Evolutionary conservation across 768 basidiomycete genomes (phyloP), one percentile per base, ranked within the genome.

Genomic region (Tephrocybe sp.): DNA sequence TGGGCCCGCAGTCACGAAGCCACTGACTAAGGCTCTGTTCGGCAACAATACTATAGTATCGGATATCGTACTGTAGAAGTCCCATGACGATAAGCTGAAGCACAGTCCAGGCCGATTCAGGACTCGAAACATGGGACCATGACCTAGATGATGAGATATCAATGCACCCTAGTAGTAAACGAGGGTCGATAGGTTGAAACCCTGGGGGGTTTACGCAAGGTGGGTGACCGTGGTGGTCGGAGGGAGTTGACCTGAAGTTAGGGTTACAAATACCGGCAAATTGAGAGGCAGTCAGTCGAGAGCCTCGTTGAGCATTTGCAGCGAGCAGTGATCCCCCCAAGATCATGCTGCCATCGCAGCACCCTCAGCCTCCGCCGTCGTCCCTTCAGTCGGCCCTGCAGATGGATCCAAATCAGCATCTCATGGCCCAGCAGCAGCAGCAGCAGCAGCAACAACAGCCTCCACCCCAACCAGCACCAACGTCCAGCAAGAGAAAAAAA

Each of bases 331-430:
- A 58, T 58, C 57, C 43, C 24, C 47, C 16, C 38, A 47, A 21
- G 57, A 69, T 57, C 45, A 73, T 74, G 67, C 68, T 71, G 52
- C 68, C 69, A 46, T 59, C 61, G 56, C 64, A 64, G 53, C 64
- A 64, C 45, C 64, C 55, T 24, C 65, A 63, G 9, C 65, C 61
- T 6, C 63, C 64, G 23, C 78, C 75, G 4, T 72, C 78, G 39
- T 76, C 82, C 24, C 70, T 83, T 38, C 84, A 83, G 62, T 74
- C 81, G 11, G 78, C 82, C 1, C 71, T 85, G 13, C 79, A 83
- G 66, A 88, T 90, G 80, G 84, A 88, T 60, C 79, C 80, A 18
- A 74, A 70, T 49, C 80, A 83, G 53, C 72, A 74, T 36, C 58
- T 74, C 25, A 74, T 77, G 45, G 72, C 72, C 31, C 77, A 76